Evolutionary conservation across 2,329 filamentous ascomycete species (phyloP), one percentile per base, ranked within the genome.

Genomic region (Didymella sp.): DNA sequence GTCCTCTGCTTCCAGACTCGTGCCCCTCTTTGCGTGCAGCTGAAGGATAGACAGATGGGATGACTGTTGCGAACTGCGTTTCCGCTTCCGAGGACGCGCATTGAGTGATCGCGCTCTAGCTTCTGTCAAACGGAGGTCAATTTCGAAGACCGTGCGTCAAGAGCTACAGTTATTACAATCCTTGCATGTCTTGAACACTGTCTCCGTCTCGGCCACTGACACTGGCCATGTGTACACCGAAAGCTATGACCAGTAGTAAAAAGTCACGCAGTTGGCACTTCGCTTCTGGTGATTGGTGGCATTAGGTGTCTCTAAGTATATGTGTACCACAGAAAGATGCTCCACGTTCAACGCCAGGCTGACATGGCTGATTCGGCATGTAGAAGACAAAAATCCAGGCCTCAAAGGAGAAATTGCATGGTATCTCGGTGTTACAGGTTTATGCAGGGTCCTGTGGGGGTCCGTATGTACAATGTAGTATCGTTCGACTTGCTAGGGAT

Each of bases 401-500:
- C 27, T 30, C 4, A 33, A 35, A n/a, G 9, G 25, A 40, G 13
- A n/a, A 52, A 19, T 22, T 17, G 25, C 33, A 41, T 43, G n/a
- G 6, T 19, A 13, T 15, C 28, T 7, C 22, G n/a, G 38, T 21
- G 22, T 24, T 17, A 22, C 28, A 25, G n/a, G 15, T n/a, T n/a
- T 31, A 42, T 43, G 37, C 35, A 37, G 13, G 30, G 35, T 35
- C 37, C 9, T 28, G 12, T 17, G 2, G 12, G 37, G 13, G 19
- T 38, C 25, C 25, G 17, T n/a, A 17, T 33, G 21, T 22, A 33
- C 33, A 46, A 4, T 19, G 25, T 9, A 9, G 27, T 42, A 31
- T 48, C 47, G 43, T 51, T 51, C 28, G 28, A 47, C 24, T 47
- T 30, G 30, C 21, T 45, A 37, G 15, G 41, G 19, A 30, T 49